Evolutionary conservation across 2,329 filamentous ascomycete genomes (phyloP).

Genomic region (Calonectria multiphialidica): DNA sequence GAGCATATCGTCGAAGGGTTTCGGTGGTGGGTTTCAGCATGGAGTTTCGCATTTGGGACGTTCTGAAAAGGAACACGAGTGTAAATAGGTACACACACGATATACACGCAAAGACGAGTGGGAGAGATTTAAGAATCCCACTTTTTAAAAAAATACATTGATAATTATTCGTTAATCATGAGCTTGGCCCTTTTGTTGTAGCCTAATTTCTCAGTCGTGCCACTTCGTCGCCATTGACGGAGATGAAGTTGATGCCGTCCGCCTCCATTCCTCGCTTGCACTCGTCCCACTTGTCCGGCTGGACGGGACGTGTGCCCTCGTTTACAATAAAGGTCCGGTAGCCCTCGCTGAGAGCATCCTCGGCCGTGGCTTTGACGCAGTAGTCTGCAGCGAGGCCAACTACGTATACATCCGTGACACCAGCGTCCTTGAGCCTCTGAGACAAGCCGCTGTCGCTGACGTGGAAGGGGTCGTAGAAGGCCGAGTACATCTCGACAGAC

Average conservation of each 20-base stretch:
- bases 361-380: conserved; percentile 86
- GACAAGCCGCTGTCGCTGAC: conserved; percentile 75
- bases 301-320: conserved; percentile 82
- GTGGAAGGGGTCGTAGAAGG: conserved; percentile 85
- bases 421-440: conserved; percentile 63
- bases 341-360: conserved; percentile 81
- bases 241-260: conserved; percentile 73
- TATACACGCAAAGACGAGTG: conserved; percentile 28
- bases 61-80: conserved; percentile 40
- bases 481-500: conserved; percentile 92
- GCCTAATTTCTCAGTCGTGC: conserved; percentile 32
- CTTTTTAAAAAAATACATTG: conserved; percentile 36
- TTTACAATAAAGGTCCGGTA: conserved; percentile 82
- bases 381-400: conserved; percentile 91
- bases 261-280: conserved; percentile 65
- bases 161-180: conserved; percentile 23
- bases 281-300: conserved; percentile 68
- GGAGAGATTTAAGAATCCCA: conserved; percentile 30
- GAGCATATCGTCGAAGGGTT: conserved; percentile 33
- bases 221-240: conserved; percentile 40
- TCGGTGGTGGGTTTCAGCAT: conserved; percentile 37
- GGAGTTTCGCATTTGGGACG: conserved; percentile 46
- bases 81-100: conserved; percentile 37
- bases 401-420: conserved; percentile 84
- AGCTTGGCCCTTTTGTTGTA: background rate